A percentile compares a stretch with the other conserved stretches of the same genome.
Conservation (phyloP, 1,284 basidiomycete species). For the Schizopora paradoxa region DNA sequence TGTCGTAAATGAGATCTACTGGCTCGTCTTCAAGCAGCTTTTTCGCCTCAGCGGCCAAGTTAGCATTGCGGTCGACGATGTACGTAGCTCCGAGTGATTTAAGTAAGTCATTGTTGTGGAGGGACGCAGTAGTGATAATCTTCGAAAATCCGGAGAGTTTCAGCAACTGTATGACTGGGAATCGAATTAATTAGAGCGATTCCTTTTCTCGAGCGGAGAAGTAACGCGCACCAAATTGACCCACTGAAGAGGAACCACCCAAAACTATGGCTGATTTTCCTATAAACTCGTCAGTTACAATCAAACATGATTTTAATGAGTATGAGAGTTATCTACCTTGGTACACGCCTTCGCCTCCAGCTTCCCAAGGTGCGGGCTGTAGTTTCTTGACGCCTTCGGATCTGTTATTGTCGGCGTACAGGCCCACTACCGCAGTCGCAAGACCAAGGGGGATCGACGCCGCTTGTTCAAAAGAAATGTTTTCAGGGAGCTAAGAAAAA, state of each 20-base stretch:
- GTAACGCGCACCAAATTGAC: constrained; percentile 28
- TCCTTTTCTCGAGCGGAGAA: too few relatives aligned
- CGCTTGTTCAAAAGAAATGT: constrained; percentile 39
- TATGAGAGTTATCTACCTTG: background rate
- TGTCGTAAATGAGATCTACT: constrained; percentile 29
- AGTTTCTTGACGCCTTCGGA: constrained; percentile 1
- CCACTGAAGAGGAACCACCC: constrained; percentile 35
- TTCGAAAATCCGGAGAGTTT: constrained; percentile 43
- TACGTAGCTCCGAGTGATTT: constrained; percentile 47
- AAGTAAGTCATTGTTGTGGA: constrained; percentile 36
- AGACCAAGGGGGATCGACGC: constrained; percentile 29
- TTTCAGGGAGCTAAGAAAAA: constrained; percentile 32
- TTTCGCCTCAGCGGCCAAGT: constrained; percentile 19
- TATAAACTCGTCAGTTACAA: background rate
- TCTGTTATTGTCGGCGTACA: constrained; percentile 19
- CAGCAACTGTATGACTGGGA: constrained; percentile 39
- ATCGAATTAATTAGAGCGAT: background rate
- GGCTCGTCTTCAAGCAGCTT: constrained; percentile 14
- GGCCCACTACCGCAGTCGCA: constrained; percentile 26
- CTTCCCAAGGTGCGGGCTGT: constrained; percentile 17
- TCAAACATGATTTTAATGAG: constrained; percentile 5
- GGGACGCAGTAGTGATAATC: constrained; percentile 44
- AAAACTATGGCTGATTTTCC: constrained; percentile 30
- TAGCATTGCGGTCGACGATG: constrained; percentile 34
- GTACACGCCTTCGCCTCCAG: constrained; percentile 23